A percentile compares a stretch with the other conserved stretches of the same genome.
These are phyloP conservation scores for Darksidea phi DNA, from an alignment of 495 filamentous ascomycete species.

Conservation along the genomic window DNA sequence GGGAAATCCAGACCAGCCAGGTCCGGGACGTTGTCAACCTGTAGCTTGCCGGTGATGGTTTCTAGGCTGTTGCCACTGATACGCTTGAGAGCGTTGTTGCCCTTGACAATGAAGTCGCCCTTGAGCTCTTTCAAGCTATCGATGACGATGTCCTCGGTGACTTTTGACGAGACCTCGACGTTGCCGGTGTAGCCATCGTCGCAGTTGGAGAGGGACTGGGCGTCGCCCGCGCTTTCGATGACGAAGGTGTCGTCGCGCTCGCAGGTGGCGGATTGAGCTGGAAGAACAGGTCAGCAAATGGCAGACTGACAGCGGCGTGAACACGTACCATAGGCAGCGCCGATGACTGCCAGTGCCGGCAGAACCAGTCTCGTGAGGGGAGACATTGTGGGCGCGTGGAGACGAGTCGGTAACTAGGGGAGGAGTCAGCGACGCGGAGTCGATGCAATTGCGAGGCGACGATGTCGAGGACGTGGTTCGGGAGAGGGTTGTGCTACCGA, in stretches of 20 bases:
- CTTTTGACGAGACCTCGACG: conserved; percentile 60
- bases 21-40: conserved; percentile 55
- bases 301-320: not conserved
- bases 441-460: conserved; percentile 11
- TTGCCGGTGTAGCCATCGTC: conserved; percentile 64
- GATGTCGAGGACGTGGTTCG: not conserved
- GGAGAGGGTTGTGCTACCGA: not conserved
- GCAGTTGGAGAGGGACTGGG: conserved; percentile 65
- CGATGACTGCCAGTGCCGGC: conserved; percentile 67
- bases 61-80: conserved; percentile 53
- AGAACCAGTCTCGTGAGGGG: conserved; percentile 66
- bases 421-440: conserved; percentile 18
- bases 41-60: conserved; percentile 62
- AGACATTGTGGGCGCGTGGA: conserved; percentile 58
- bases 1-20: conserved; percentile 65
- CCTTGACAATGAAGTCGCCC: conserved; percentile 63
- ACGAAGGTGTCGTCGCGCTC: conserved; percentile 51
- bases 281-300: not conserved
- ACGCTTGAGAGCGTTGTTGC: conserved; percentile 58
- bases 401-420: conserved; percentile 28
- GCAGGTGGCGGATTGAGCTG: conserved; percentile 44
- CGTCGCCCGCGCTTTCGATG: conserved; percentile 70
- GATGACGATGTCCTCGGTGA: conserved; percentile 54
- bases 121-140: conserved; percentile 61
- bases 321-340: conserved; percentile 65